Conservation (phyloP, 2,329 filamentous ascomycete species). For the Apiospora hydei region DNA sequence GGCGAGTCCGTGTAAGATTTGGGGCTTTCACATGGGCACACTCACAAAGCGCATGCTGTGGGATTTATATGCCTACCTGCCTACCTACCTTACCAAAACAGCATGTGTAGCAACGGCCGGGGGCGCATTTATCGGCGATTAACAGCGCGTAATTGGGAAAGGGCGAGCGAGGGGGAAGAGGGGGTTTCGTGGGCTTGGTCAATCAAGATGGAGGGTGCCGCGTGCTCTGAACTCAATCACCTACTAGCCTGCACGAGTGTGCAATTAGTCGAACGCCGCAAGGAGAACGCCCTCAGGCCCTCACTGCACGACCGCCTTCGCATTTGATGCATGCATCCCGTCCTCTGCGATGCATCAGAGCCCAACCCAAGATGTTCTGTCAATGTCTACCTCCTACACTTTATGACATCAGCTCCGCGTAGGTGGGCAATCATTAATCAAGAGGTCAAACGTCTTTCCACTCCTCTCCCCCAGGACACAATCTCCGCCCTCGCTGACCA, state of each 20-base stretch:
- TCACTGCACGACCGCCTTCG: neutral
- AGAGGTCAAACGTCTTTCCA: neutral
- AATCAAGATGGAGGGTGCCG: neutral
- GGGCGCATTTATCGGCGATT: slow-evolving; percentile 4
- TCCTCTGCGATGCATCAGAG: neutral
- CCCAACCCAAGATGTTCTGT: neutral
- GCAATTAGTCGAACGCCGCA: neutral
- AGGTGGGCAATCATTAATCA: neutral
- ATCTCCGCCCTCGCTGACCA: slow-evolving; percentile 16
- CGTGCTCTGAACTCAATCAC: neutral
- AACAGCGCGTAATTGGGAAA: neutral
- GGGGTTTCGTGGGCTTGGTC: neutral
- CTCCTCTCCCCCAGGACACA: slow-evolving; percentile 10
- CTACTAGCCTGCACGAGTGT: neutral
- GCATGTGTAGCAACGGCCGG: neutral
- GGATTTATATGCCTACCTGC: neutral
- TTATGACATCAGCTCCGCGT: slow-evolving; percentile 9
- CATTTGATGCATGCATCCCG: neutral
- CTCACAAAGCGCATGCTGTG: neutral
- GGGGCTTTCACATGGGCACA: neutral
- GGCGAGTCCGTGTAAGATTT: neutral
- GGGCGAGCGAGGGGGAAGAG: neutral
- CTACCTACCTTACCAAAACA: neutral
- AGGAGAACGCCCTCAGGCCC: neutral
- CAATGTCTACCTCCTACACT: neutral